Conservation (phyloP, 2,329 filamentous ascomycete genomes). For the Fusarium dimerum region DNA sequence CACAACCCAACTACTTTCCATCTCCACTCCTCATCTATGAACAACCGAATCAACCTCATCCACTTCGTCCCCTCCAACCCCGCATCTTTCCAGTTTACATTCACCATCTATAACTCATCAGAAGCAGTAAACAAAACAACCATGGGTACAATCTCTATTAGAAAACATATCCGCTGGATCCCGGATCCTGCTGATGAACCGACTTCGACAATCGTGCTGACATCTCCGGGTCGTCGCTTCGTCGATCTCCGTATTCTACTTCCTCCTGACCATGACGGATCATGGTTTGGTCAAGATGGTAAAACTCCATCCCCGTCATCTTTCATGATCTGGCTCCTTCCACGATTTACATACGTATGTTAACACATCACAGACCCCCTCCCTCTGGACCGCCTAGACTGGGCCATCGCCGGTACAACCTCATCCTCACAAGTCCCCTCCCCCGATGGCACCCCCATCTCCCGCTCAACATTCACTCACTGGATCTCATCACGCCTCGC, state of each 20-base stretch:
- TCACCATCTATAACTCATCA: neutral
- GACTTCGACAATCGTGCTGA: constrained; percentile 66
- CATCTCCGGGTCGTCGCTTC: constrained; percentile 57
- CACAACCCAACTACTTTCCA: too few species aligned
- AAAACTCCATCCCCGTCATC: neutral
- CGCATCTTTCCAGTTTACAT: neutral
- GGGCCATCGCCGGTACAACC: constrained; percentile 64
- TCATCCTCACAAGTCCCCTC: constrained; percentile 34
- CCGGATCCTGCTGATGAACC: constrained; percentile 55
- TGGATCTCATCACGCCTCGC: constrained; percentile 57
- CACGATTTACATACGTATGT: neutral
- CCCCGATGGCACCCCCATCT: constrained; percentile 26
- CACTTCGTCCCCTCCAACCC: too few species aligned
- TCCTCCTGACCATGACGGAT: constrained; percentile 17
- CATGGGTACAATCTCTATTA: constrained; percentile 54
- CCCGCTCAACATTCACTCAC: constrained; percentile 54
- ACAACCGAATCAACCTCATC: too few species aligned
- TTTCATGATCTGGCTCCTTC: too few species aligned
- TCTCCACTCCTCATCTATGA: too few species aligned
- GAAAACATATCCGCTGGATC: constrained; percentile 61
- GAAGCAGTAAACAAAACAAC: neutral
- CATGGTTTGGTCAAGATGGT: constrained; percentile 24
- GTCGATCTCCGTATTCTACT: constrained; percentile 61
- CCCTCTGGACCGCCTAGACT: constrained; percentile 51
- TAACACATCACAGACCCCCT: constrained; percentile 18